Evolutionary conservation across 1,284 basidiomycete genomes (phyloP).

Genomic region (Cerioporus squamosus): DNA sequence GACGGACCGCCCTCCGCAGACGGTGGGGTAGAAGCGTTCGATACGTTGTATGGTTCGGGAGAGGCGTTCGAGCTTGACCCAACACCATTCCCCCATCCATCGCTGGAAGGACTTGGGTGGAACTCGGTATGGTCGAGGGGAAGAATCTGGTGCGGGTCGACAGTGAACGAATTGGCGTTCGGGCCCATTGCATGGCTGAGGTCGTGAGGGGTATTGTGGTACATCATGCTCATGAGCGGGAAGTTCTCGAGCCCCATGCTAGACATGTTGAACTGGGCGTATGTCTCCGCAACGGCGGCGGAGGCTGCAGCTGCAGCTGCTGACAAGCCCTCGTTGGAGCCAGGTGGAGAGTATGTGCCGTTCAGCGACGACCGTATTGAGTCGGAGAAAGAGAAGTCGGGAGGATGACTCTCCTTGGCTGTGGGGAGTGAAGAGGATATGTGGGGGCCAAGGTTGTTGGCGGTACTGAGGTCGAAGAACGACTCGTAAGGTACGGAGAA

Average conservation of each 20-base stretch:
- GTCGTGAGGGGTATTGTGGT: conserved; percentile 49
- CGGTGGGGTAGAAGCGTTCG: conserved; percentile 72
- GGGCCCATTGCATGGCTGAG: conserved; percentile 34
- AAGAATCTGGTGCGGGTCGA: conserved; percentile 87
- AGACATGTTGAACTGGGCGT: conserved; percentile 62
- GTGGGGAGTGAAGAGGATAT: conserved; percentile 26
- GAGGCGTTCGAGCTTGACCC: conserved; percentile 71
- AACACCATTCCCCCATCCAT: conserved; percentile 73
- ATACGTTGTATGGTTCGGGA: conserved; percentile 73
- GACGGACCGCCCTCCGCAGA: conserved; percentile 54
- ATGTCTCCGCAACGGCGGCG: conserved; percentile 68
- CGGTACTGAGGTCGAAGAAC: conserved; percentile 57
- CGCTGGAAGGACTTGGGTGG: conserved; percentile 80
- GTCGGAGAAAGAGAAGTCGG: conserved; percentile 39
- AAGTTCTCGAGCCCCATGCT: conserved; percentile 62
- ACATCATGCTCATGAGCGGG: conserved; percentile 65
- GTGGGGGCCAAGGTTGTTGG: conserved; percentile 18
- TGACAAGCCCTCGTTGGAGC: conserved; percentile 53
- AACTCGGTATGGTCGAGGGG: conserved; percentile 55
- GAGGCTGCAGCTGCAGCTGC: conserved; percentile 67
- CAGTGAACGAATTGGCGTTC: conserved; percentile 62
- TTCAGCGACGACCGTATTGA: conserved; percentile 34
- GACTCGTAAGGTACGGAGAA: conserved; percentile 79
- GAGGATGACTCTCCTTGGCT: conserved; percentile 24
- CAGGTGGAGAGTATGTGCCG: conserved; percentile 31